Evolutionary conservation across 805 yeast species (phyloP), one percentile per base, ranked within the genome.

Genomic region (Teunomyces gatunensis): DNA sequence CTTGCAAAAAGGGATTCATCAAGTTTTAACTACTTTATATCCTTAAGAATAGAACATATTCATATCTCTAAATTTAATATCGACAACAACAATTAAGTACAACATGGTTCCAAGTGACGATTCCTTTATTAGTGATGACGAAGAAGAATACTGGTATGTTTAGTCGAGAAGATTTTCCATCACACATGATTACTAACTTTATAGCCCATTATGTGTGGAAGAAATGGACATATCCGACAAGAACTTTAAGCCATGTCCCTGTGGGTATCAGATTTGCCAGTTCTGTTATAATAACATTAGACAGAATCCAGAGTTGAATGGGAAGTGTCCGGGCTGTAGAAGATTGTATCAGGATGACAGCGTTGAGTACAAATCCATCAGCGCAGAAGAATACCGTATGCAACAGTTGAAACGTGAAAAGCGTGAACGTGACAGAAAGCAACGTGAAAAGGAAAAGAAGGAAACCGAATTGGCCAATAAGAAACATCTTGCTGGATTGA

Each of bases 231-330:
- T 92, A 42, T 87, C 96, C 13, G 99, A 94, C 69, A 89, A 87
- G 62, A 89, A 90, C 71, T 94, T 94, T 77, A 89, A 87, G 67
- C 99, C 99, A n/a, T 94, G 99, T 74, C 98, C 98, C 0, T 94
- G 99, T 73, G 99, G 99, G 15, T 94, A 94, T 62, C 97, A 95
- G 66, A 88, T 94, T 49, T 94, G 99, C 67, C 98, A 92, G 75
- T 94, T 94, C 64, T 94, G 99, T 68, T 94, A 92, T 76, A 94
- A 94, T 71, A 92, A 91, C 65, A 94, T 94, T 59, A 80, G 97
- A 54, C 94, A 89, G 54, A 92, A 92, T 58, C 97, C 97, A 1
- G 97, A 94, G 64, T 73, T 92, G 53, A 91, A 91, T 64, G 98
- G 97, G 2, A 81, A 89, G 56, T 94, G 99, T 71, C 99, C 99